Evolutionary conservation across 345 rosid species (phyloP), one percentile per base, ranked within the genome.

Genomic region (Populus nigra): DNA sequence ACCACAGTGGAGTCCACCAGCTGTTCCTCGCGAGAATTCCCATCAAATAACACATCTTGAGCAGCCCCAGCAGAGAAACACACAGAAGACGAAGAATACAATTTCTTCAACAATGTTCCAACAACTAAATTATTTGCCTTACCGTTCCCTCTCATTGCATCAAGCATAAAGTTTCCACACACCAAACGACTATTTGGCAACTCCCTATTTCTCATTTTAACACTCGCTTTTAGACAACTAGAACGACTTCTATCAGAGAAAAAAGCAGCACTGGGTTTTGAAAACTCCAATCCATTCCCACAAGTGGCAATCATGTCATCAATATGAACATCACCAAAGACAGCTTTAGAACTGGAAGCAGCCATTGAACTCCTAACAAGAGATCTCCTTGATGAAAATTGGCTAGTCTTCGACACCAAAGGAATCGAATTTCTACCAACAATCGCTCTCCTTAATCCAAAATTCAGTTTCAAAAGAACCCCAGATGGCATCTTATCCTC

Each of bases 311-410:
- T 76, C 43, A 91, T 79, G 69, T 91, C 94, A 83, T 93, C 97
- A 61, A 88, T 68, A 62, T 87, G 79, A 73, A 89, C 88, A 74
- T 95, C 98, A 20, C 97, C 91, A 53, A 83, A 84, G 41, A 91
- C 82, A 68, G 93, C 88, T 68, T 88, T 84, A 38, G 98, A 89
- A 78, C 95, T 85, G 77, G 94, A 87, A 73, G 89, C 89, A 61
- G 92, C 90, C 97, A 95, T 90, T 16, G 87, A 35, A 82, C 66
- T 78, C 73, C 86, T 82, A 74, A 25, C 25, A 71, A 72, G 78
- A 45, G 43, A 70, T 41, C 78, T 65, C 73, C 73, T 69, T 74
- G 41, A 69, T 55, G 45, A 71, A 68, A 82, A 80, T 61, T 73
- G 73, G 29, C 77, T 33, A 33, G 75, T 43, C 76, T 80, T 74